Evolutionary conservation across 1,139 yeast species (phyloP), one percentile per base, ranked within the genome.

Genomic region (Scheffersomyces illinoinensis): DNA sequence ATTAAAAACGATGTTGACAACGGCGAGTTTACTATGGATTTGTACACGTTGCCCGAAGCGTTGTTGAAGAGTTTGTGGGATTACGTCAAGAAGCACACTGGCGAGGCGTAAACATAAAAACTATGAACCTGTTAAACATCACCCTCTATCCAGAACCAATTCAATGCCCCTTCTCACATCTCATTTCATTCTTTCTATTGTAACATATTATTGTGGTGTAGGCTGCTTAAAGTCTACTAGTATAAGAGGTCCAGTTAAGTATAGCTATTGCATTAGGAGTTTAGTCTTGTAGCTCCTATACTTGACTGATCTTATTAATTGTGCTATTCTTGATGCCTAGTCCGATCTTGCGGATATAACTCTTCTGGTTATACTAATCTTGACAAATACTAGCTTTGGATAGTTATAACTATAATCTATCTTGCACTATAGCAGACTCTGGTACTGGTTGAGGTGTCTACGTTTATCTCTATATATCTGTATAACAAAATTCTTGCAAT

Each of bases 1-100:
- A 91, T 95, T 69, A 93, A 93, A 73, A 95, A 95, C 75, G 97
- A 95, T 71, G 93, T 91, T 56, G 98, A 93, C 64, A 96, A 92
- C 69, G 99, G 99, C 55, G 99, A 95, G 78, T 95, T 95, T 74
- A 93, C 97, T 60, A 92, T 95, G 91, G 99, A 95, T 76, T 83
- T 95, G 68, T 93, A 88, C 74, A 93, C 98, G 52, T 82, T 95
- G 67, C 99, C 99, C 21, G 98, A 93, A 72, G 88, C 92, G 52
- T 82, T 95, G 72, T 85, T 95, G 74, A 92, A 90, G 77, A 91
- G 97, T 82, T 83, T 95, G 75, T 93, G 97, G 96, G 98, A 95
- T 67, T 93, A 91, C 73, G 96, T 92, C 54, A 88, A 87, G 75
- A 91, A 91, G 76, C 87, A 83, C 67, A 77, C 79, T 23, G 82